Evolutionary conservation across 1,139 yeast species (phyloP).

Genomic region (Hemisphaericaspora lyxosophila): DNA sequence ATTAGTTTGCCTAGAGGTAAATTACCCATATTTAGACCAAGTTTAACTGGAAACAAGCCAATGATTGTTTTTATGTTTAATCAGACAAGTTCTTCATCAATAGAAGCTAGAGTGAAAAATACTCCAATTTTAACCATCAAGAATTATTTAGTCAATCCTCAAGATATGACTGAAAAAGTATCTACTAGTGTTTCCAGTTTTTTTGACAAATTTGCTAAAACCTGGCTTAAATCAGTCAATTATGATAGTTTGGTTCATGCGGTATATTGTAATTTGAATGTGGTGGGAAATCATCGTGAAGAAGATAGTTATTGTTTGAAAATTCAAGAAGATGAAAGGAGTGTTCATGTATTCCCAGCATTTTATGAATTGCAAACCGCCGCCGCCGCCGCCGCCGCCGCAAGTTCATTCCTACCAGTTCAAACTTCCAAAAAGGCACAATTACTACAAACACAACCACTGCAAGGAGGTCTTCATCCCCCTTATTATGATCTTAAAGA

Average conservation of each 20-base stretch:
- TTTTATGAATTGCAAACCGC: constrained; percentile 16
- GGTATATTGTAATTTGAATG: constrained; percentile 36
- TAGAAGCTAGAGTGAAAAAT: not conserved
- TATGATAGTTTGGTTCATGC: constrained; percentile 38
- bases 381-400: not conserved
- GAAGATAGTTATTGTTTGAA: constrained; percentile 39
- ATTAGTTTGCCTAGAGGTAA: constrained; percentile 17
- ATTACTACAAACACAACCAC: not conserved
- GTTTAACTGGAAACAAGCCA: constrained; percentile 25
- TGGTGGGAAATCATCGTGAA: constrained; percentile 6
- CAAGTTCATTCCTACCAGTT: not conserved
- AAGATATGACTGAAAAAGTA: not conserved
- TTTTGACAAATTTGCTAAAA: constrained; percentile 41
- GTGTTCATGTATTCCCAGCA: constrained; percentile 33
- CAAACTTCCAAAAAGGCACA: not conserved
- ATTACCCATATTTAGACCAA: constrained; percentile 24
- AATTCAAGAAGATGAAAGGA: constrained; percentile 25
- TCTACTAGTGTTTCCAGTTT: constrained; percentile 25
- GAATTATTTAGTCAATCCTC: constrained; percentile 20
- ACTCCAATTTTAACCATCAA: constrained; percentile 22
- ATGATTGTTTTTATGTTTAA: constrained; percentile 36
- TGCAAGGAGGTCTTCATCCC: not conserved
- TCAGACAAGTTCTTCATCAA: constrained; percentile 10
- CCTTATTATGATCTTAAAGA: not conserved
- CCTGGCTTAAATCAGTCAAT: constrained; percentile 35